Evolutionary conservation across 2,329 filamentous ascomycete genomes (phyloP).

Genomic region (Chaetomium strumarium): DNA sequence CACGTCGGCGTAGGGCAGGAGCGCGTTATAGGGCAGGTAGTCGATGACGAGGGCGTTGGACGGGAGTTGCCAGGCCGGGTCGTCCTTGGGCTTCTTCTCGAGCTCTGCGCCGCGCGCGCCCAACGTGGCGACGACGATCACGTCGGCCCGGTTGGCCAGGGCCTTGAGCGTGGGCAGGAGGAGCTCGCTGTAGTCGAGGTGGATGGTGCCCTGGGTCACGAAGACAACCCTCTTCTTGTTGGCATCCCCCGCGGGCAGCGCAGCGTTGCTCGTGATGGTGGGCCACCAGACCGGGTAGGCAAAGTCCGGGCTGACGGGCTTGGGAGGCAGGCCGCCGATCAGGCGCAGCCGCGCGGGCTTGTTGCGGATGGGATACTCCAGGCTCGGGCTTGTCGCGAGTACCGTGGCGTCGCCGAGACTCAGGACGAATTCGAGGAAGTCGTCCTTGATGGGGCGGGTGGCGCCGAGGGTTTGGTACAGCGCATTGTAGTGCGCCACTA

Average conservation of each 20-base stretch:
- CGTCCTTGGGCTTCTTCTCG: too few species aligned
- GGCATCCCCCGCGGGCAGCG: not conserved
- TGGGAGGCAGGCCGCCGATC: slow-evolving; percentile 37
- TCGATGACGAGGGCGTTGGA: slow-evolving; percentile 41
- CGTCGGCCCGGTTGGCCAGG: slow-evolving; percentile 36
- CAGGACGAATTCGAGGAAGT: slow-evolving; percentile 7
- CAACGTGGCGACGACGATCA: slow-evolving; percentile 34
- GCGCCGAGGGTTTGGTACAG: slow-evolving; percentile 28
- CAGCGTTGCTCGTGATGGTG: slow-evolving; percentile 33
- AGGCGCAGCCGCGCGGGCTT: slow-evolving; percentile 36
- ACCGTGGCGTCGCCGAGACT: slow-evolving; percentile 30
- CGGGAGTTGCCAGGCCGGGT: not conserved
- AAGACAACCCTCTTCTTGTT: slow-evolving; percentile 36
- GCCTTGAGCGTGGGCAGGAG: slow-evolving; percentile 40
- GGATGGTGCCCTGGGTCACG: slow-evolving; percentile 44
- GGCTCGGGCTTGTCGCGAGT: slow-evolving; percentile 34
- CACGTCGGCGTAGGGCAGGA: slow-evolving; percentile 39
- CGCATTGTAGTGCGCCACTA: slow-evolving; percentile 10
- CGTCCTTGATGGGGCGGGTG: slow-evolving; percentile 10
- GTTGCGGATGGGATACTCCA: slow-evolving; percentile 36
- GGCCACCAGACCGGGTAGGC: slow-evolving; percentile 41
- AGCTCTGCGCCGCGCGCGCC: slow-evolving; percentile 26
- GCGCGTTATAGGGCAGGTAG: slow-evolving; percentile 43
- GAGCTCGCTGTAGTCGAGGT: slow-evolving; percentile 35
- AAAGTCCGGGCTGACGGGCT: slow-evolving; percentile 26